Evolutionary conservation across 2,329 filamentous ascomycete genomes (phyloP), one percentile per base, ranked within the genome.

Genomic region (Xylaria sp.): DNA sequence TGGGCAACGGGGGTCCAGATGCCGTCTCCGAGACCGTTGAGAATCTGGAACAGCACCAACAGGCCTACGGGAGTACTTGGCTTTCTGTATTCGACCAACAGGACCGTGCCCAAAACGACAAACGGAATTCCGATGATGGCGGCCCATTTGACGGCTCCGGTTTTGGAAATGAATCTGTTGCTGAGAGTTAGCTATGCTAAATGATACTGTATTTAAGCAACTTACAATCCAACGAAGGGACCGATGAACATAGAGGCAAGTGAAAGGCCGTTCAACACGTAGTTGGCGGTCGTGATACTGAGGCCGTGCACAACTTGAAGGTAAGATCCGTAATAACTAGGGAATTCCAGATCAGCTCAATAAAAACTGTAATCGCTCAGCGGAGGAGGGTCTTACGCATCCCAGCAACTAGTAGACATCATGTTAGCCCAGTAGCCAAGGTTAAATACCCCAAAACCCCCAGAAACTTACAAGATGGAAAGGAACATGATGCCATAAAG

Each of bases 241-340:
- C 55, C 55, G 11, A 58, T 58, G 17, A 58, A 58, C 14, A 33
- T 38, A 2, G 46, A 51, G 35, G 46, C 55, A 5, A 58, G 46
- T 2, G 55, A 58, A 11, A 58, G 37, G 33, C 46, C 55, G 8
- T 58, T 58, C 2, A 58, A 28, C 6, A 58, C 55, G 19, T 58
- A 58, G 37, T 58, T 43, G 8, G 33, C 31, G 12, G 46, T 51
- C 12, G 56, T 58, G 12, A 58, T 58, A 6, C 45, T 50, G 21
- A 50, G 21, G 2, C 47, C 56, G n/a, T 58, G 56, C n/a, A 58
- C 56, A 17, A 58, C 56, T 21, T 58, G 56, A 28, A 58, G 43
- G 47, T 58, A 58, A 15, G 56, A 52, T 11, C 28, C 17, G 9
- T 58, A 58, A 28, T 58, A 55, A n/a, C 25, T 40, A 25, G 28